These are phyloP conservation scores for Telfairia occidentalis DNA, from an alignment of 331 rosid species.

Conservation along the genomic window DNA sequence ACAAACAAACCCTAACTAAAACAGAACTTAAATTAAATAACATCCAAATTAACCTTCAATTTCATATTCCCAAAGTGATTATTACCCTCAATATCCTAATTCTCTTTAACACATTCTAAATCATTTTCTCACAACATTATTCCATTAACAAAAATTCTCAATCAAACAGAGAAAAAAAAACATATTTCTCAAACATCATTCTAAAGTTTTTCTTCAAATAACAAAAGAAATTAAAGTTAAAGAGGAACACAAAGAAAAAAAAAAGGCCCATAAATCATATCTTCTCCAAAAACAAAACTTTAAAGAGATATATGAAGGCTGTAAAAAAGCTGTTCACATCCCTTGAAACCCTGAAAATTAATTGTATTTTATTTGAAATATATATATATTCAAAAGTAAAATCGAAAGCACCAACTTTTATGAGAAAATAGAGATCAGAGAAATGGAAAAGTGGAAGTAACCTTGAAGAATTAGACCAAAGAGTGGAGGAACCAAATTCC, in stretches of 20 bases:
- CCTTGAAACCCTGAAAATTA: neutral
- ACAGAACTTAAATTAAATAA: too few species aligned
- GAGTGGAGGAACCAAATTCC: conserved; percentile 41
- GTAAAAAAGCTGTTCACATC: neutral
- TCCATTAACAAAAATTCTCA: neutral
- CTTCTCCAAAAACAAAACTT: too few species aligned
- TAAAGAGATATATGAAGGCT: too few species aligned
- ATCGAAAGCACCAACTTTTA: neutral
- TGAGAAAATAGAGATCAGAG: neutral
- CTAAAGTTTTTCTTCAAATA: too few species aligned
- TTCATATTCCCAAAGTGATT: neutral
- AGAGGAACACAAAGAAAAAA: too few species aligned
- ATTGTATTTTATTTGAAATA: neutral
- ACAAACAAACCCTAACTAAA: too few species aligned
- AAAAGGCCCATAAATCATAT: too few species aligned
- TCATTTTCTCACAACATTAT: neutral
- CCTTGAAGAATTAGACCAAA: conserved; percentile 94
- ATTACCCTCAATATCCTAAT: neutral
- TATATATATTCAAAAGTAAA: neutral
- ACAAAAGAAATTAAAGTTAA: too few species aligned
- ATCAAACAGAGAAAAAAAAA: neutral
- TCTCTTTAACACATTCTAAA: neutral
- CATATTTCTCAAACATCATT: too few species aligned
- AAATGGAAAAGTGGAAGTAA: conserved; percentile 6
- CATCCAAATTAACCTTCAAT: neutral